Base-by-base conservation (phyloP, 2,329 filamentous ascomycete genomes). In the Calonectria ilicicola region DNA sequence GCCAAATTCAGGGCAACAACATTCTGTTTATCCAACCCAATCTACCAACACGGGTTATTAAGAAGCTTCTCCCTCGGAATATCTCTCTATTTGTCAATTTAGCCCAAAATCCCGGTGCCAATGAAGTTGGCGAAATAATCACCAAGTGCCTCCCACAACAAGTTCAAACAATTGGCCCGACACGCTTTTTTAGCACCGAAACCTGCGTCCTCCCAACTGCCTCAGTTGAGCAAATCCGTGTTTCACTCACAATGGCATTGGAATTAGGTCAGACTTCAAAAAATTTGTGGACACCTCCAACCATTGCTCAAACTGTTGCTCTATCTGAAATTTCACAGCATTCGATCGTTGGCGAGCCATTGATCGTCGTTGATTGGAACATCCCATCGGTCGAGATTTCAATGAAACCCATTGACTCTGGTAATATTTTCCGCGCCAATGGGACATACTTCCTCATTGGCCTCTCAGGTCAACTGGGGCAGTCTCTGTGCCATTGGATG, bases 401-500 rank as follows among this genome's bases (percentile, higher is more conserved):
- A 7, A 19, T 46, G 2, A 27, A 26, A 8, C 40, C 68, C 2
- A 35, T 66, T 35, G 68, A 70, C 17, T 8, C 15, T 40, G 35
- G 27, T 2, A 35, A n/a, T 40, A 56, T 78, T 5, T 81, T 84
- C 67, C 51, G 51, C 2, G 27, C 51, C 2, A 72, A 82, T 53
- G 76, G 77, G 51, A 83, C 83, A 0, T 84, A 86, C 68, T 68
- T 81, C 15, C 74, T 85, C 4, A 73, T 82, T 15, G 82, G 83
- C 1, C 72, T 84, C 3, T 79, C 81, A 0, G 80, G 84, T 0
- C 72, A 78, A 2, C 46, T 86, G 1, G 86, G 86, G 1, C 80
- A 79, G 17, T 84, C 86, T 0, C 76, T 87, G 0, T 82, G 79
- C 47, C 58, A 80, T 32, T 87, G 82, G 83, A 86, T 87, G 85